Percentiles rank a stretch among this genome's conserved stretches.
Evolutionary conservation across 768 basidiomycete genomes (phyloP).

Genomic region (Lentinus brumalis): DNA sequence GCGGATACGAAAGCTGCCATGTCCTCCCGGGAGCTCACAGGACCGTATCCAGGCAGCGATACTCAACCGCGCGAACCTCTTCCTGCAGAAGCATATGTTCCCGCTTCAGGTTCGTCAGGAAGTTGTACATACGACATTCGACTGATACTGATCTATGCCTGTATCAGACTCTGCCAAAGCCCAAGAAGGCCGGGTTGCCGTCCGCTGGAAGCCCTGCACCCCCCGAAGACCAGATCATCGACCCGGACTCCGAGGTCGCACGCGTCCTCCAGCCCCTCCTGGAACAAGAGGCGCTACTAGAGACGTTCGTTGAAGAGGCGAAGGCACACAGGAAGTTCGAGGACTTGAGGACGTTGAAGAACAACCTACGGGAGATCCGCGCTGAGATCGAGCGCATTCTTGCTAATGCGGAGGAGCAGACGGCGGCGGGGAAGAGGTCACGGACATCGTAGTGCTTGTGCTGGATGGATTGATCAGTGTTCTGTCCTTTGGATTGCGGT

Average conservation of each 20-base stretch:
- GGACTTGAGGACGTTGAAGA: constrained; percentile 83
- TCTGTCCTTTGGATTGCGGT: too few relatives aligned
- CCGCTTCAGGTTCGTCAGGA: constrained; percentile 61
- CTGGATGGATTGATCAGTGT: too few relatives aligned
- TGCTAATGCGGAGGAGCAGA: constrained; percentile 30
- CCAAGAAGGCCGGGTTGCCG: constrained; percentile 35
- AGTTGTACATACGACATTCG: neutral
- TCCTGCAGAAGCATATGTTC: constrained; percentile 90
- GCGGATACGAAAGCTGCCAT: constrained; percentile 75
- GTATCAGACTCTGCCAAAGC: constrained; percentile 48
- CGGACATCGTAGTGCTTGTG: too few relatives aligned
- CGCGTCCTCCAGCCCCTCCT: constrained; percentile 81
- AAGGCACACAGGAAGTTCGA: constrained; percentile 92
- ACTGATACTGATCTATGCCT: neutral
- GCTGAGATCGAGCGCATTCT: constrained; percentile 78
- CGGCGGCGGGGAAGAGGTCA: neutral
- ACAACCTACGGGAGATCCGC: constrained; percentile 80
- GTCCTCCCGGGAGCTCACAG: constrained; percentile 68
- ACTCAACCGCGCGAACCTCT: constrained; percentile 70
- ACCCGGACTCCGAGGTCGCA: constrained; percentile 72
- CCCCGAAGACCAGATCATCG: constrained; percentile 38
- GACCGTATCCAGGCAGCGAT: constrained; percentile 86
- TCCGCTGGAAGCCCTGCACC: constrained; percentile 21
- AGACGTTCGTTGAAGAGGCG: constrained; percentile 89
- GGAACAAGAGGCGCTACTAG: constrained; percentile 91